These are phyloP conservation scores for Yamadazyma philogaea DNA, from an alignment of 805 yeast species.

Conservation along the genomic window DNA sequence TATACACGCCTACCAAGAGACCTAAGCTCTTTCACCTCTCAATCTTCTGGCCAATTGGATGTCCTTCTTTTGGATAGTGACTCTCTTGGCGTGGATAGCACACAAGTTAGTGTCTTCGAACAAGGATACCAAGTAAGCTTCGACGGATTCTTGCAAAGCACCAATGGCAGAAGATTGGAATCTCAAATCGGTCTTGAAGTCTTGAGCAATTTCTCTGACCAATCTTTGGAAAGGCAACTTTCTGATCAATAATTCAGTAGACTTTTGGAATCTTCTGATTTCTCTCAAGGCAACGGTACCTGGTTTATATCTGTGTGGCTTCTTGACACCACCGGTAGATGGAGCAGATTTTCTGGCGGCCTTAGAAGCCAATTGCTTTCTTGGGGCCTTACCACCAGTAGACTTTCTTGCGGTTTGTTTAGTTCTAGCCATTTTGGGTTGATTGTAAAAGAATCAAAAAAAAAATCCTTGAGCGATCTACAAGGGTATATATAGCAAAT, in stretches of 20 bases:
- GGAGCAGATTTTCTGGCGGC: constrained; percentile 53
- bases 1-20: constrained; percentile 14
- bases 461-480: background rate
- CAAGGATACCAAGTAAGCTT: constrained; percentile 47
- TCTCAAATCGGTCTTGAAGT: constrained; percentile 48
- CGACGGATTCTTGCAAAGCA: constrained; percentile 50
- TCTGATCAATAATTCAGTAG: constrained; percentile 48
- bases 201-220: constrained; percentile 49
- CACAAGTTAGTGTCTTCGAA: constrained; percentile 51
- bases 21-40: constrained; percentile 48
- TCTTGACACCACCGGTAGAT: constrained; percentile 49
- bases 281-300: constrained; percentile 53
- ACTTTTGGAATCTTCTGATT: constrained; percentile 50
- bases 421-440: constrained; percentile 44
- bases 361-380: constrained; percentile 50
- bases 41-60: constrained; percentile 51
- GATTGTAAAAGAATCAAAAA: constrained; percentile 1
- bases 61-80: constrained; percentile 50
- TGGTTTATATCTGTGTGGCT: constrained; percentile 52
- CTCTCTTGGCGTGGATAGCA: constrained; percentile 52
- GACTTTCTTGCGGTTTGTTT: constrained; percentile 51
- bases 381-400: constrained; percentile 52
- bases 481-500: background rate
- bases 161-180: constrained; percentile 49
- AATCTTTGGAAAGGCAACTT: constrained; percentile 51